These are phyloP conservation scores for Rhododendron ovatum DNA, from an alignment of 148 eudicot genomes.

Conservation along the genomic window DNA sequence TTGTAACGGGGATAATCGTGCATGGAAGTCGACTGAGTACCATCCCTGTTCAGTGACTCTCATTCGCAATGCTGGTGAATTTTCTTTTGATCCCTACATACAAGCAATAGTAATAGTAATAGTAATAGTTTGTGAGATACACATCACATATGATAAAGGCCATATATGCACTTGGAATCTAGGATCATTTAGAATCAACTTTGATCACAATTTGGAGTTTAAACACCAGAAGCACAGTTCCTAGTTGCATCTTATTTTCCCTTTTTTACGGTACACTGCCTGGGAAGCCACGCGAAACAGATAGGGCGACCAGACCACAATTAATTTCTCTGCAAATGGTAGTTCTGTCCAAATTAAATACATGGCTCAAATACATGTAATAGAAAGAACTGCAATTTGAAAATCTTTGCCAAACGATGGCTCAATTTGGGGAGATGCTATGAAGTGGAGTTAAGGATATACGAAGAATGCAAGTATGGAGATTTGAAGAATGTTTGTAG, in stretches of 20 bases:
- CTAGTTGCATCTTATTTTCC: neutral
- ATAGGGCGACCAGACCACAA: neutral
- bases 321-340: neutral
- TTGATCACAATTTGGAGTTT: neutral
- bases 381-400: neutral
- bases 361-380: neutral
- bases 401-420: neutral
- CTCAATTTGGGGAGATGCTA: neutral
- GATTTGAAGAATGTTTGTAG: neutral
- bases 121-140: neutral
- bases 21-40: slow-evolving; percentile 72
- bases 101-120: neutral
- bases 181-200: neutral
- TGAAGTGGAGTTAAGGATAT: neutral
- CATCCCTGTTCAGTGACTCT: slow-evolving; percentile 40
- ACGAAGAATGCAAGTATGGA: neutral
- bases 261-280: neutral
- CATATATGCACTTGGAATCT: neutral
- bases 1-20: slow-evolving; percentile 70
- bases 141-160: neutral
- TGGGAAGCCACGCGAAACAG: neutral
- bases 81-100: slow-evolving; percentile 61
- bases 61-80: slow-evolving; percentile 52
- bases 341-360: neutral
- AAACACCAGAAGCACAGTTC: neutral